Base-by-base conservation (phyloP, 306 rosid species). In the Vigna mungo region DNA sequence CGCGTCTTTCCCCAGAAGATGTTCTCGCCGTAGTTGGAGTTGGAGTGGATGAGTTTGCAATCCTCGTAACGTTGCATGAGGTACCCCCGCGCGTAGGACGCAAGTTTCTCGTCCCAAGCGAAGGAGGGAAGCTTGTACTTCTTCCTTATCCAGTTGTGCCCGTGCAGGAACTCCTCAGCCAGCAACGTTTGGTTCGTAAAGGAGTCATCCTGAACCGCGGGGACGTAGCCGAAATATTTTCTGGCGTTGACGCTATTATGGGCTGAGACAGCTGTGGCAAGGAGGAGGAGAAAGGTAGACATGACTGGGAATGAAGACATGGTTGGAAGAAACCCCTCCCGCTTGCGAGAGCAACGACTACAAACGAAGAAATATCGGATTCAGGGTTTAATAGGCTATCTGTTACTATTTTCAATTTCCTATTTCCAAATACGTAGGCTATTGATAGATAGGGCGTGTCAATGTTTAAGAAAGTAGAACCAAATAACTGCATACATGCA, bases 111-210 rank as follows among this genome's bases (percentile, higher is more conserved):
- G 20, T 89, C 91, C 96, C 94, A 93, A 0, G 0, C 62, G 1
- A 39, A 36, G 0, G 1, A n/a, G 0, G 87, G 86, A 2, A 75
- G 65, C 0, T 79, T 51, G 83, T 64, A 74, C 0, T 30, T 16
- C 0, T 0, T 15, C 68, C 97, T 53, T 3, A 85, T 77, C 82
- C 78, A 60, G 37, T 93, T 93, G 82, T 93, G 96, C 2, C 93
- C 88, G 1, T 8, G 18, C 0, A 90, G 17, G 80, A 90, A 89
- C 75, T 90, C 88, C 0, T 80, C 82, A 4, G 61, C 71, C 16
- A 74, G 18, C 11, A 1, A 14, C 0, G 59, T 32, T 15, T 21
- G 56, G 47, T n/a, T 66, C 0, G 10, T n/a, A 4, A 14, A 61
- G 15, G 5, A 13, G 0, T 1, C 0, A 2, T 34, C 20, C 3